phyloP scores from a whole-genome alignment of 1,139 yeast species.

The Pichia sp. region DNA sequence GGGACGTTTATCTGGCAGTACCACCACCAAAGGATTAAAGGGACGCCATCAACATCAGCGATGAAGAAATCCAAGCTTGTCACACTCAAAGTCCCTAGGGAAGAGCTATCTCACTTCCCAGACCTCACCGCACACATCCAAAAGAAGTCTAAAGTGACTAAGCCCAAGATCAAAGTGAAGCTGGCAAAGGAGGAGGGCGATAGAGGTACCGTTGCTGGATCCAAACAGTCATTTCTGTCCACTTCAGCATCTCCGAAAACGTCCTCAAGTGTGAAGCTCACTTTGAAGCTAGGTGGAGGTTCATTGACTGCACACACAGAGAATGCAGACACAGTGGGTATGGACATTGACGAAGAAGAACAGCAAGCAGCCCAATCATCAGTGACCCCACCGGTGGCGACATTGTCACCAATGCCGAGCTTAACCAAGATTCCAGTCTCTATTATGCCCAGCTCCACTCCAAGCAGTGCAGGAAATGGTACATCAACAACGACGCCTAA shows the following conservation, averaged over 20 bases:
- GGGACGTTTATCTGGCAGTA: too few relatives aligned
- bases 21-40: too few relatives aligned
- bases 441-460: background rate
- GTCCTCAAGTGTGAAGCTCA: background rate
- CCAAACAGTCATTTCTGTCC: too few relatives aligned
- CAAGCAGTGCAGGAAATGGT: background rate
- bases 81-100: conserved; percentile 3
- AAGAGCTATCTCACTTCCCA: conserved; percentile 6
- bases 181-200: too few relatives aligned
- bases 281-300: conserved; percentile 3
- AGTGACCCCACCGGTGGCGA: too few relatives aligned
- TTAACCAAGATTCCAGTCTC: background rate
- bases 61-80: conserved; percentile 8
- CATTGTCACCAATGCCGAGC: too few relatives aligned
- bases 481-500: background rate
- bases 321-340: background rate
- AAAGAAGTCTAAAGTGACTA: background rate
- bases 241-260: too few relatives aligned
- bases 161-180: background rate
- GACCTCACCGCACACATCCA: conserved; percentile 5
- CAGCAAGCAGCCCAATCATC: too few relatives aligned
- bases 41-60: conserved; percentile 1
- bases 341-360: too few relatives aligned
- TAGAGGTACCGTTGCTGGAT: too few relatives aligned
- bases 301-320: background rate